Evolutionary conservation across 202 grass and related monocot species (phyloP).

Genomic region (Setaria viridis): DNA sequence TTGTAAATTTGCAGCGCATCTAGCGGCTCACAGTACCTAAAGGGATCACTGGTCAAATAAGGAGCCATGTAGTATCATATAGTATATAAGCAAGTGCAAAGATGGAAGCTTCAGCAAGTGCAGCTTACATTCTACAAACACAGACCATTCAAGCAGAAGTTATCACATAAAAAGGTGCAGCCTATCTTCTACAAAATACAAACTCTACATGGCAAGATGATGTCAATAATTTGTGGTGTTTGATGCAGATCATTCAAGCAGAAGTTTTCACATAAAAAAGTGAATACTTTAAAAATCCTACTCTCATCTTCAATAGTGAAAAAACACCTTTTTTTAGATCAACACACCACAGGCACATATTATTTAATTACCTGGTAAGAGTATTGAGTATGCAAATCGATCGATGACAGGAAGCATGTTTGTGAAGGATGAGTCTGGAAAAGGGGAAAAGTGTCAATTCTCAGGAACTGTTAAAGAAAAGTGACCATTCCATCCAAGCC

Average conservation of each 20-base stretch:
- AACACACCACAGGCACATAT: not conserved
- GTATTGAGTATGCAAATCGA: constrained; percentile 95
- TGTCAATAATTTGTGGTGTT: not conserved
- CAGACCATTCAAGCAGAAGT: too few relatives aligned
- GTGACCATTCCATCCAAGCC: not conserved
- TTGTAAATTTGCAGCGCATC: not conserved
- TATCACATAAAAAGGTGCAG: too few relatives aligned
- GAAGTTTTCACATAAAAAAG: not conserved
- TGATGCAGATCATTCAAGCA: constrained; percentile 1
- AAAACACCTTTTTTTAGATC: not conserved
- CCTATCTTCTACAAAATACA: not conserved
- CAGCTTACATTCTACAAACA: not conserved
- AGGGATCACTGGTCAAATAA: constrained; percentile 1
- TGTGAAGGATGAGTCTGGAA: constrained; percentile 96
- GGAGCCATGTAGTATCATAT: not conserved
- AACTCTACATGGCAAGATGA: constrained; percentile 7
- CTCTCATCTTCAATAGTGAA: not conserved
- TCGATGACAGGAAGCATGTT: constrained; percentile 95
- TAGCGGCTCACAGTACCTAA: not conserved
- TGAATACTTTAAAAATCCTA: not conserved
- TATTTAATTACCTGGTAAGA: constrained; percentile 82
- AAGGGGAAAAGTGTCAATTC: constrained; percentile 25
- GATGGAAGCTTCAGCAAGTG: not conserved
- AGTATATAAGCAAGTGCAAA: not conserved
- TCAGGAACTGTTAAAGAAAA: constrained; percentile 34